Evolutionary conservation across 2,329 filamentous ascomycete genomes (phyloP), one percentile per base, ranked within the genome.

Genomic region (Pezicula neosporulosa): DNA sequence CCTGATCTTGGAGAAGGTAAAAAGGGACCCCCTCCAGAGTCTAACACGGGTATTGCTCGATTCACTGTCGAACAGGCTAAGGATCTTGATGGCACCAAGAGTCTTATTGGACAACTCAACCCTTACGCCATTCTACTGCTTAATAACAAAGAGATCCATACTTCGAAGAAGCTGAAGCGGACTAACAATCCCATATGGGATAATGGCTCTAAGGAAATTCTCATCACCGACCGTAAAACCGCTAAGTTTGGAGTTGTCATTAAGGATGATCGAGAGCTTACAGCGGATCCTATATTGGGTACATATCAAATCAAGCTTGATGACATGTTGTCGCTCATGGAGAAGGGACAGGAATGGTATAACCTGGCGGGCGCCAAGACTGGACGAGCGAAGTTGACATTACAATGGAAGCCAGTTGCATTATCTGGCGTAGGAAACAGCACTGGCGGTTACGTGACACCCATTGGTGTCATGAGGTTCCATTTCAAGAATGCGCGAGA

Each of bases 181-280:
- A 97, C 91, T 54, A 99, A 99, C 73, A 94, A 96, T 63, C 94
- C 94, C 7, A 92, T 99, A 63, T 99, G 92, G 86, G 87, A 93
- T 49, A 87, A 97, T 66, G 89, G 89, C 6, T 88, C 85, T 60
- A 96, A 96, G 72, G 94, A 99, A 66, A 84, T 99, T 60, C 83
- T 99, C 55, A 93, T 99, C 66, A 97, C 92, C 1, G 92, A 99
- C 67, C 86, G 89, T 56, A 96, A 91, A 74, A 86, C 83, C 66
- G 92, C 94, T 51, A 94, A 90, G 67, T 78, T 99, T 48, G 95
- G 93, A 50, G 75, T 99, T 50, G 89, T 93, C 15, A 85, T 99
- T 78, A 99, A 97, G 73, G 94, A 99, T 65, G 93, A 97, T 60
- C 87, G 93, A 56, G 93, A 96, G 49, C 73, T 99, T 50, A 76